Conservation (phyloP, 495 filamentous ascomycete species). For the Aspergillus indologenus region DNA sequence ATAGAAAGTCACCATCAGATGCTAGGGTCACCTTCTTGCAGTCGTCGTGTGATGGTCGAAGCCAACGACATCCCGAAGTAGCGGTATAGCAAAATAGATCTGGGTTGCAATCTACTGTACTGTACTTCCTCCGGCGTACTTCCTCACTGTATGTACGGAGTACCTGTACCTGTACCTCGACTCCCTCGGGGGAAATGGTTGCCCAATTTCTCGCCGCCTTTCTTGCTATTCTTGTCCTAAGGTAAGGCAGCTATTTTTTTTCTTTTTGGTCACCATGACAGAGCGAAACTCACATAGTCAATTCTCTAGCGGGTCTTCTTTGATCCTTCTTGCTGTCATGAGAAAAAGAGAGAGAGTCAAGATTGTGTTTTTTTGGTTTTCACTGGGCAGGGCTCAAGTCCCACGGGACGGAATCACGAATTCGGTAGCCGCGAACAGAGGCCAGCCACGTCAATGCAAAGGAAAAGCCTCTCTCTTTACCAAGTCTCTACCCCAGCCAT, state of each 20-base stretch:
- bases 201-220: constrained; percentile 12
- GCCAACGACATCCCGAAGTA: constrained; percentile 4
- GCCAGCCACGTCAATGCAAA: constrained; percentile 25
- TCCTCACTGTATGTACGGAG: too few species aligned
- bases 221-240: background rate
- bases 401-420: constrained; percentile 17
- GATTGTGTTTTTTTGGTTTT: constrained; percentile 3
- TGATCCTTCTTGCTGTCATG: constrained; percentile 15
- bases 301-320: constrained; percentile 5
- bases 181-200: background rate
- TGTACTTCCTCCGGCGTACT: too few species aligned
- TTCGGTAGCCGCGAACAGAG: constrained; percentile 20
- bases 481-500: too few species aligned
- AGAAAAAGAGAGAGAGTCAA: constrained; percentile 6
- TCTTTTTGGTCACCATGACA: background rate
- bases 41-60: constrained; percentile 15
- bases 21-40: background rate
- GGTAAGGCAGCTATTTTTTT: background rate
- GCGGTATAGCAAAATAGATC: constrained; percentile 10
- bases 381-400: constrained; percentile 4
- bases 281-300: background rate
- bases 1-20: constrained; percentile 5
- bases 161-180: background rate
- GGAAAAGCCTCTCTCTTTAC: too few species aligned
- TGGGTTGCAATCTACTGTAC: too few species aligned